Evolutionary conservation across 225 moss, liverwort and hornwort species (phyloP), one percentile per base, ranked within the genome.

Genomic region (Pleurozium schreberi): DNA sequence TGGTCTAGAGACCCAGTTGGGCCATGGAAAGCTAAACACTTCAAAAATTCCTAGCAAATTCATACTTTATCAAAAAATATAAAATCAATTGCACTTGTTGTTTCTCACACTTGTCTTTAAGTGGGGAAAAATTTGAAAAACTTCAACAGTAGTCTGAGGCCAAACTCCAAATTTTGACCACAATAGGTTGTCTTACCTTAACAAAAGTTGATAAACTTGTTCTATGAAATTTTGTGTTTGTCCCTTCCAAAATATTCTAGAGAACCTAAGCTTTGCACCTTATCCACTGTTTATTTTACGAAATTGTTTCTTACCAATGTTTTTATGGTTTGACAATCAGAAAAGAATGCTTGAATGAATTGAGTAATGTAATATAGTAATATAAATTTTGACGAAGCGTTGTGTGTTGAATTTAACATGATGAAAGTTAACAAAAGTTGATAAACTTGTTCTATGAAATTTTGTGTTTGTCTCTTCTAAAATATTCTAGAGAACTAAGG

Each of bases 211-310:
- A 50, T 52, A 75, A 75, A 22, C 14, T 52, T 36, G 8, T 50
- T 8, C 7, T 1, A 20, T 50, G 5, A 5, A 52, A 52, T 13
- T 52, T 76, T 34, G 14, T 13, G 3, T 76, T 52, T 34, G 3
- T 2, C 5, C 8, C 8, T 8, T 50, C 8, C 8, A 76, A 21
- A 75, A 21, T 13, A 4, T 22, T 50, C 5, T 2, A 34, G 3
- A 75, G 6, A 2, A 75, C 8, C 13, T 19, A 5, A 22, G 3
- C 4, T 2, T 50, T 50, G 34, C 21, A 14, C 8, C 12, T 21
- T 75, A 13, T 34, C 21, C 3, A 34, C 0, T 50, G 0, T 20
- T 33, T 50, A 31, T 12, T 2, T 8, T 21, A 50, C 3, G 2
- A 34, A 50, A 21, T 50, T 50, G 0, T 31, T 49, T 49, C 18